A percentile compares a stretch with the other conserved stretches of the same genome.
These are phyloP conservation scores for Rhizopus stolonifer DNA, from an alignment of 371 early-diverging fungal species.

Conservation along the genomic window DNA sequence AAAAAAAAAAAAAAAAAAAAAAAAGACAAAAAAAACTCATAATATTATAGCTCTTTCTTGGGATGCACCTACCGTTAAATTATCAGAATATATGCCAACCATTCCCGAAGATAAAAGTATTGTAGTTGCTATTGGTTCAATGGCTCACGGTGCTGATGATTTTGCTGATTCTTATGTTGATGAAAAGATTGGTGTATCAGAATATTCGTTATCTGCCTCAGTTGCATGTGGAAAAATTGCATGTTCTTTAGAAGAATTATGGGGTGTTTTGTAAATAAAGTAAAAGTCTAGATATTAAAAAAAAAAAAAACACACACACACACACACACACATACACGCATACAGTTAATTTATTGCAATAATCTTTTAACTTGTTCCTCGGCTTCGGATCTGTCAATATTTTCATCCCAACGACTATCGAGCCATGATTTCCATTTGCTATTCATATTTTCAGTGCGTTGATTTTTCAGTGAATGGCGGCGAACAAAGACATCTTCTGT, in stretches of 20 bases:
- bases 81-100: slow-evolving; percentile 77
- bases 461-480: background rate
- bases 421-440: slow-evolving; percentile 15
- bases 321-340: no score
- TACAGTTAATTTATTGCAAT: slow-evolving; percentile 13
- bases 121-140: slow-evolving; percentile 92
- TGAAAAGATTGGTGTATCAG: slow-evolving; percentile 93
- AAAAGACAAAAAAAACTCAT: background rate
- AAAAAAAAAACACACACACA: slow-evolving; percentile 11
- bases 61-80: slow-evolving; percentile 87
- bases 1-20: background rate
- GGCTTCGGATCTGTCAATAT: slow-evolving; percentile 5
- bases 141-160: slow-evolving; percentile 95
- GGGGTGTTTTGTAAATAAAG: slow-evolving; percentile 74
- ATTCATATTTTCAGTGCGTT: background rate
- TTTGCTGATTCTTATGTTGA: slow-evolving; percentile 95
- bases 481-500: slow-evolving; percentile 45
- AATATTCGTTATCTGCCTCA: slow-evolving; percentile 94
- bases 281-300: background rate
- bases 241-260: slow-evolving; percentile 83
- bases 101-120: slow-evolving; percentile 80
- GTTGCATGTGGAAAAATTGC: slow-evolving; percentile 93
- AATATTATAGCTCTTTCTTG: slow-evolving; percentile 76
- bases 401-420: slow-evolving; percentile 9
- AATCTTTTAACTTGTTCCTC: slow-evolving; percentile 7